These are phyloP conservation scores for Cryphonectria nitschkei DNA, from an alignment of 2,329 filamentous ascomycete species.

Conservation along the genomic window DNA sequence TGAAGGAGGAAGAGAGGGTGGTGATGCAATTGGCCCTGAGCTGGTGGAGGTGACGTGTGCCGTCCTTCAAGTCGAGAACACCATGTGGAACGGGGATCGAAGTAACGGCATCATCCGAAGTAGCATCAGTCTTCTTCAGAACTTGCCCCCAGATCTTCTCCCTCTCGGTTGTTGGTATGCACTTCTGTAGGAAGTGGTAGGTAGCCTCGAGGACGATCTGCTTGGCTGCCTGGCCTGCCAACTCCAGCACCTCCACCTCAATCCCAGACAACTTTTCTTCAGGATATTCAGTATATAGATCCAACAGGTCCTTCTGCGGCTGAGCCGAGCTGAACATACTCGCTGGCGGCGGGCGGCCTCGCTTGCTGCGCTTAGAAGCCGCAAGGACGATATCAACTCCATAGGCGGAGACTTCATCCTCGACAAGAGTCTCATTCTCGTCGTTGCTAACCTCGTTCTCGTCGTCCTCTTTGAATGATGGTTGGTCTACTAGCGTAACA, in stretches of 20 bases:
- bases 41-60: conserved; percentile 9
- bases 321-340: neutral
- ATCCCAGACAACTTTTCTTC: conserved; percentile 11
- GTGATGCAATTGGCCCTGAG: conserved; percentile 20
- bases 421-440: neutral
- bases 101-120: neutral
- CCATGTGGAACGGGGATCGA: neutral
- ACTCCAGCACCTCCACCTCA: conserved; percentile 10
- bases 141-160: conserved; percentile 5
- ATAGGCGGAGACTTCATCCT: neutral
- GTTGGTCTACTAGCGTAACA: conserved; percentile 13
- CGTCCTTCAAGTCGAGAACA: conserved; percentile 11
- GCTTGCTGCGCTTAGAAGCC: neutral
- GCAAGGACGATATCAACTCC: conserved; percentile 17
- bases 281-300: conserved; percentile 16
- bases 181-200: conserved; percentile 15
- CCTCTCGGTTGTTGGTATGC: conserved; percentile 7
- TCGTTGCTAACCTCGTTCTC: neutral
- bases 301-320: conserved; percentile 6
- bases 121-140: neutral
- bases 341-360: neutral
- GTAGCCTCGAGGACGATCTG: conserved; percentile 23
- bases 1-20: conserved; percentile 7
- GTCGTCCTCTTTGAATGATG: neutral
- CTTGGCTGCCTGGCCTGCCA: conserved; percentile 18